Evolutionary conservation across 306 rosid species (phyloP).

Genomic region (Pueraria montana): DNA sequence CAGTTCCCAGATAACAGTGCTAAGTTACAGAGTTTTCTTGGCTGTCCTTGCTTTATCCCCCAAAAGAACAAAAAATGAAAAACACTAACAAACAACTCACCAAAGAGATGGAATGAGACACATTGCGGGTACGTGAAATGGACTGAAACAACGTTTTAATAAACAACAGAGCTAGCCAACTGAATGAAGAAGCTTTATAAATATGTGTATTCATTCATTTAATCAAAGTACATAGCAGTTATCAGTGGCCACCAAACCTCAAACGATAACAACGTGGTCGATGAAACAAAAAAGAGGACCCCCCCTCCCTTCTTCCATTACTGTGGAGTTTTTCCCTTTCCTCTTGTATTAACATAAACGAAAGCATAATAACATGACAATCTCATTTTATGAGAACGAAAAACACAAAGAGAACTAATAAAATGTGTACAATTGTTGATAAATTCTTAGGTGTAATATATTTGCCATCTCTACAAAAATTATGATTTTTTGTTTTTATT

Average conservation of each 20-base stretch:
- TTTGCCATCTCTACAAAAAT: too few species aligned
- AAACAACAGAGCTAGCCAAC: background rate
- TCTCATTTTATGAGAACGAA: too few species aligned
- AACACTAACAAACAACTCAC: slow-evolving; percentile 26
- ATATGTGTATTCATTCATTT: background rate
- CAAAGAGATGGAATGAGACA: background rate
- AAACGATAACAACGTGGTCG: background rate
- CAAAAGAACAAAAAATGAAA: background rate
- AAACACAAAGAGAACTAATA: too few species aligned
- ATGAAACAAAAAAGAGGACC: background rate
- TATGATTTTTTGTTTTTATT: too few species aligned
- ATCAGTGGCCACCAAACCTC: background rate
- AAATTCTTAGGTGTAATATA: too few species aligned
- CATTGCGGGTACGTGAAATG: background rate
- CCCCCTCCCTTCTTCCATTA: background rate
- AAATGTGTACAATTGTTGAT: too few species aligned
- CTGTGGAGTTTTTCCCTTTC: background rate
- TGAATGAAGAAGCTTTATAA: background rate
- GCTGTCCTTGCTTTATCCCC: slow-evolving; percentile 11
- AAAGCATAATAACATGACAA: too few species aligned
- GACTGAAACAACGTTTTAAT: slow-evolving; percentile 13
- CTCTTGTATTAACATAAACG: too few species aligned
- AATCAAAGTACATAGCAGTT: background rate
- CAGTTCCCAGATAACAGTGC: slow-evolving; percentile 13
- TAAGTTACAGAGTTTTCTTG: slow-evolving; percentile 6